A percentile compares a stretch with the other conserved stretches of the same genome.
Evolutionary conservation across 345 rosid genomes (phyloP).

Genomic region (Tarenaya hassleriana): DNA sequence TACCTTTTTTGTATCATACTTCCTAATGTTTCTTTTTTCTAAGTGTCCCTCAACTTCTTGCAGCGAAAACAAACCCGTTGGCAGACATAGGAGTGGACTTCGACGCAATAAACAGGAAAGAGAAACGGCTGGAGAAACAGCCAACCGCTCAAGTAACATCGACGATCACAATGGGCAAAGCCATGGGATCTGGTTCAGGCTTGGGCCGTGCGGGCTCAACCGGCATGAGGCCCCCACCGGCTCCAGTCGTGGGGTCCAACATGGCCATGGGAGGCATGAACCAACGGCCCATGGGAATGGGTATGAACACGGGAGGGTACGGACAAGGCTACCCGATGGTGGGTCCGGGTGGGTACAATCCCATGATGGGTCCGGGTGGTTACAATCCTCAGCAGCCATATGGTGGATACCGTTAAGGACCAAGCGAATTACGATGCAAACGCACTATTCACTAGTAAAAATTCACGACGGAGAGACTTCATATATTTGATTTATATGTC

Average conservation of each 20-base stretch:
- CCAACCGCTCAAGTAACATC: constrained; percentile 49
- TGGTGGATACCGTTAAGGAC: constrained; percentile 49
- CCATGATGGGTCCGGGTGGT: constrained; percentile 34
- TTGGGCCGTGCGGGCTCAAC: constrained; percentile 73
- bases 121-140: constrained; percentile 78
- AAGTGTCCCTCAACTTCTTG: constrained; percentile 9
- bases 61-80: constrained; percentile 91
- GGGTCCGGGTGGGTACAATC: constrained; percentile 45
- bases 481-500: too few relatives aligned
- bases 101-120: constrained; percentile 82
- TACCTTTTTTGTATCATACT: too few relatives aligned
- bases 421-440: too few relatives aligned
- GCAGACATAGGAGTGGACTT: constrained; percentile 92
- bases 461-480: too few relatives aligned
- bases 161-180: constrained; percentile 88
- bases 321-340: constrained; percentile 41
- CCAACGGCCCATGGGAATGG: constrained; percentile 24
- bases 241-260: constrained; percentile 45
- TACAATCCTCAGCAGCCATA: constrained; percentile 56
- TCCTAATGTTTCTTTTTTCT: too few relatives aligned
- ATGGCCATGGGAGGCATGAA: constrained; percentile 32
- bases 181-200: constrained; percentile 98
- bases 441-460: too few relatives aligned
- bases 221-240: constrained; percentile 44
- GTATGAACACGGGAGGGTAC: constrained; percentile 35